Percentiles rank a stretch among this genome's conserved stretches.
Conservation (phyloP, 2,329 filamentous ascomycete species). For the Colletotrichum higginsianum region DNA sequence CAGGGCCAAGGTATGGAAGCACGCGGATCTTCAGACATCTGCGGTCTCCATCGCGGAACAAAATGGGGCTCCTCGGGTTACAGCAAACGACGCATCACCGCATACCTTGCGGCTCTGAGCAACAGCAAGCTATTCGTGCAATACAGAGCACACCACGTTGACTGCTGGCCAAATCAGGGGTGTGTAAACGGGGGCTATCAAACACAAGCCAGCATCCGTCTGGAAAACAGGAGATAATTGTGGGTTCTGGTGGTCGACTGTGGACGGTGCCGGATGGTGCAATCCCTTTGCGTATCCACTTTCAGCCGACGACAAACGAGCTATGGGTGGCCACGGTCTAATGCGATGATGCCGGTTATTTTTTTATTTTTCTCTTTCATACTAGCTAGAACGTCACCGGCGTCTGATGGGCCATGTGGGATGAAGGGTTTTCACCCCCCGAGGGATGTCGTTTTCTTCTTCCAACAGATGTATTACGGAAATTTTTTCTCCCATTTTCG, state of each 20-base stretch:
- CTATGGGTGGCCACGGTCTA: conserved; percentile 25
- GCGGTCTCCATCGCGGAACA: conserved; percentile 36
- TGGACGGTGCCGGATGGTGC: conserved; percentile 15
- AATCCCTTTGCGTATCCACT: conserved; percentile 36
- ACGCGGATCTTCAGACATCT: conserved; percentile 38
- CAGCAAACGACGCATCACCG: conserved; percentile 1
- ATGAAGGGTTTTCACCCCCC: not conserved
- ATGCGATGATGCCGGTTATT: not conserved
- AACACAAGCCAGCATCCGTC: conserved; percentile 10
- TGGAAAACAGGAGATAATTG: conserved; percentile 28
- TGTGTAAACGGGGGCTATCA: not conserved
- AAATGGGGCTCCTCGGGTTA: conserved; percentile 34
- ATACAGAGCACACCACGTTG: not conserved
- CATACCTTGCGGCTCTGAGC: conserved; percentile 26
- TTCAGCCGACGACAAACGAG: conserved; percentile 43
- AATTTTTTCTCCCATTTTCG: conserved; percentile 2
- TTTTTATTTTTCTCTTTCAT: not conserved
- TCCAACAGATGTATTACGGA: conserved; percentile 23
- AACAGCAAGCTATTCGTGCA: conserved; percentile 15
- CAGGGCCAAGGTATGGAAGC: conserved; percentile 36
- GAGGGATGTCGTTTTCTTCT: not conserved
- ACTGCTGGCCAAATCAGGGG: conserved; percentile 24
- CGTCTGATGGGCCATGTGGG: not conserved
- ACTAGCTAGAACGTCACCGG: not conserved
- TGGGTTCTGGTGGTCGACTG: conserved; percentile 15